Conservation (phyloP, 2,329 filamentous ascomycete species). For the Daldinia sp. region DNA sequence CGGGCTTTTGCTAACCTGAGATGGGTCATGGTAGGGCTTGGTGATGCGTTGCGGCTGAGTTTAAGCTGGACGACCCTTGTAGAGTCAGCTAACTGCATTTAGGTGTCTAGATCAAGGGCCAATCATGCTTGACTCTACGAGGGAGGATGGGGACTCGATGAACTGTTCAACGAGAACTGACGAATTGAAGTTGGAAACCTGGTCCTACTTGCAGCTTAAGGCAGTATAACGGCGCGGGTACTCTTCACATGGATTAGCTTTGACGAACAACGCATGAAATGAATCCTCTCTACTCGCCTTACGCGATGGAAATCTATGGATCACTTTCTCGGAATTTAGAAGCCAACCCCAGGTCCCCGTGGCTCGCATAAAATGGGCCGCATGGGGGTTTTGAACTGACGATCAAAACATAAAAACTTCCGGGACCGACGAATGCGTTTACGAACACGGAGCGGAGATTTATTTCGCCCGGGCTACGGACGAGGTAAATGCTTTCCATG, state of each 20-base stretch:
- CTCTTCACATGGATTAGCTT: background rate
- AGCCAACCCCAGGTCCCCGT: background rate
- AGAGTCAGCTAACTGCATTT: constrained; percentile 4
- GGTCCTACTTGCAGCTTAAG: constrained; percentile 21
- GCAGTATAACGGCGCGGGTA: background rate
- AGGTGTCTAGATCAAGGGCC: constrained; percentile 2
- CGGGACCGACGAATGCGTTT: background rate
- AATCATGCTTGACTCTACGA: constrained; percentile 11
- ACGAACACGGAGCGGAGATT: background rate
- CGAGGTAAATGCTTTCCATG: background rate
- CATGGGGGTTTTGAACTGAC: constrained; percentile 11
- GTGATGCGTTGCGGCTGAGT: constrained; percentile 39
- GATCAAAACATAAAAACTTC: constrained; percentile 15
- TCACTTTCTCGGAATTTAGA: background rate
- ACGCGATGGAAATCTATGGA: constrained; percentile 12
- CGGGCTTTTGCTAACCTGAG: constrained; percentile 29
- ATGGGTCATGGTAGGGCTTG: constrained; percentile 32
- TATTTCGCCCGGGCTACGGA: background rate
- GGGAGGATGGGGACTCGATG: constrained; percentile 27
- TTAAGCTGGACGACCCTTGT: constrained; percentile 22
- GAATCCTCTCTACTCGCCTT: constrained; percentile 9
- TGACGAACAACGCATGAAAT: constrained; percentile 5
- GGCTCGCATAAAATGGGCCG: constrained; percentile 3
- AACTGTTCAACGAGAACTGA: constrained; percentile 30
- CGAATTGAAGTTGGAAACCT: constrained; percentile 33